Percentiles rank a stretch among this genome's conserved stretches.
These are phyloP conservation scores for Tetradesmus obliquus DNA, from an alignment of 139 green algal species.

Conservation along the genomic window DNA sequence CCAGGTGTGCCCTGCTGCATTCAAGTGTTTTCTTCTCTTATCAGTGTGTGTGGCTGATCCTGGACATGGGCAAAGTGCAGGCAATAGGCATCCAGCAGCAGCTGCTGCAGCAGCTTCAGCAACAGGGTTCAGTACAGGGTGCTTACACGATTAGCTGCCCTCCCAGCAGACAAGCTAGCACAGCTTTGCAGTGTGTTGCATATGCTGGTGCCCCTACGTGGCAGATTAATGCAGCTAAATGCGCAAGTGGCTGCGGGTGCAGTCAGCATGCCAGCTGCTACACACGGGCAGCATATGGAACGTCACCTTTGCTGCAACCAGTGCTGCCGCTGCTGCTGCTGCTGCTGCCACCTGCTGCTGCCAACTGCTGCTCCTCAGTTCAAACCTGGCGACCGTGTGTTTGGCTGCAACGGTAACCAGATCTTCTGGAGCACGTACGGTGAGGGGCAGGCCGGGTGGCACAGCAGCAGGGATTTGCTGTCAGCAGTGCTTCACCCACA, in stretches of 20 bases:
- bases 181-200: neutral
- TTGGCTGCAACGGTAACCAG: slow-evolving; percentile 44
- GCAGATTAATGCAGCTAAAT: neutral
- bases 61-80: neutral
- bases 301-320: neutral
- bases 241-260: neutral
- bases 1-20: slow-evolving; percentile 44
- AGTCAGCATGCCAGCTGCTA: neutral
- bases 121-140: neutral
- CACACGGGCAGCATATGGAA: too few relatives aligned
- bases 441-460: neutral
- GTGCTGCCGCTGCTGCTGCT: neutral
- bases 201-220: neutral
- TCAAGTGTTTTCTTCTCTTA: too few relatives aligned
- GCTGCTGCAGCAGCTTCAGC: too few relatives aligned
- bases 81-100: neutral
- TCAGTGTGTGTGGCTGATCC: too few relatives aligned
- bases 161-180: neutral
- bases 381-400: slow-evolving; percentile 60
- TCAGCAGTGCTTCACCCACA: neutral
- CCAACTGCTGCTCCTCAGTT: slow-evolving; percentile 52
- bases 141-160: neutral
- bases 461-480: neutral
- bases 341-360: neutral
- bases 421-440: slow-evolving; percentile 37